Evolutionary conservation across 441 rosid genomes (phyloP).

Genomic region (Brassica balearica): DNA sequence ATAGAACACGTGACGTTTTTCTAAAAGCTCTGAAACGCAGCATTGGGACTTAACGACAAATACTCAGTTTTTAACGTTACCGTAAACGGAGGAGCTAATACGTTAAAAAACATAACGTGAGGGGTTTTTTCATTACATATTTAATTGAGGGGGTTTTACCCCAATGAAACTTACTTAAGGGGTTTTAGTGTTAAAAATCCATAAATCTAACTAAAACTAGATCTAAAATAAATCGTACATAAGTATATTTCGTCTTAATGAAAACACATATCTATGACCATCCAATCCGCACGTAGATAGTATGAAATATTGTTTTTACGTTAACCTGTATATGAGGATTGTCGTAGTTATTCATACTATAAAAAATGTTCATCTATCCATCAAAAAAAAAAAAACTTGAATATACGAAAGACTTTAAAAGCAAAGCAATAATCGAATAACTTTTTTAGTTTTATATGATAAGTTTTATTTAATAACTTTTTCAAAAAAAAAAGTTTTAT

Average conservation of each 20-base stretch:
- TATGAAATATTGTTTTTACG: not conserved
- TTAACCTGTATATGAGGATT: not conserved
- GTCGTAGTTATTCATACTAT: not conserved
- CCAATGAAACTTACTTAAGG: too few species aligned
- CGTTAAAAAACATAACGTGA: too few species aligned
- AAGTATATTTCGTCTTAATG: not conserved
- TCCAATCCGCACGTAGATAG: not conserved
- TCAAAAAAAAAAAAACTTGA: not conserved
- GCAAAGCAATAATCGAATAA: conserved; percentile 4
- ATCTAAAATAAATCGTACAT: not conserved
- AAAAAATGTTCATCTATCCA: conserved; percentile 8
- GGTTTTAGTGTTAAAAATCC: too few species aligned
- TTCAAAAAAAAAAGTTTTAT: not conserved
- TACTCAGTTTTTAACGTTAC: too few species aligned
- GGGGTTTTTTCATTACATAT: too few species aligned
- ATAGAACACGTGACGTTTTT: too few species aligned
- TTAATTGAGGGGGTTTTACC: too few species aligned
- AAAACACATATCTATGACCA: not conserved
- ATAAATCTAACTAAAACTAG: not conserved
- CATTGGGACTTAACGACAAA: too few species aligned
- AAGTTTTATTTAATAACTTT: not conserved
- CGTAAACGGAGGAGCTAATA: too few species aligned
- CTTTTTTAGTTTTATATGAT: not conserved
- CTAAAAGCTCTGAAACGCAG: too few species aligned
- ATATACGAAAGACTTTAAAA: not conserved